Evolutionary conservation across 2,329 filamentous ascomycete species (phyloP).

Genomic region (Aspergillus sp.): DNA sequence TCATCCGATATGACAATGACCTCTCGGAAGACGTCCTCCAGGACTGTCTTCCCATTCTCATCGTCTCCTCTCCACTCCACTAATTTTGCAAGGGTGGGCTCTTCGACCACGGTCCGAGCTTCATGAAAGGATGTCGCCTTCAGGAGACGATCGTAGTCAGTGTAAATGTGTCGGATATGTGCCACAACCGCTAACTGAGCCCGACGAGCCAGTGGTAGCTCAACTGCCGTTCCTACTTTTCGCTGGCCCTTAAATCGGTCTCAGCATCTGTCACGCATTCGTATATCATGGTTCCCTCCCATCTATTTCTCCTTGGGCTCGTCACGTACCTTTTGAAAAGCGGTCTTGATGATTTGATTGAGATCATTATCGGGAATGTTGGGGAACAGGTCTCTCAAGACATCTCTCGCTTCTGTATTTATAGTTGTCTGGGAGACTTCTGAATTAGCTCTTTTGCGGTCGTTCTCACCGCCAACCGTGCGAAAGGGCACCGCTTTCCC

Average conservation of each 20-base stretch:
- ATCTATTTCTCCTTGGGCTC: background rate
- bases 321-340: slow-evolving; percentile 58
- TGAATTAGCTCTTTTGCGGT: slow-evolving; percentile 28
- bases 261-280: slow-evolving; percentile 21
- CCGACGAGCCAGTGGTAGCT: slow-evolving; percentile 57
- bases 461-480: slow-evolving; percentile 28
- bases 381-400: slow-evolving; percentile 64
- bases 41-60: slow-evolving; percentile 53
- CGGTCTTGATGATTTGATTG: slow-evolving; percentile 59
- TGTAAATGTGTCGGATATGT: slow-evolving; percentile 64
- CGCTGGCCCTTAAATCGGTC: slow-evolving; percentile 49
- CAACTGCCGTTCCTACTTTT: slow-evolving; percentile 59
- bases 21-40: slow-evolving; percentile 65
- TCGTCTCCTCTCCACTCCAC: slow-evolving; percentile 65
- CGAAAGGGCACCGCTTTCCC: slow-evolving; percentile 50
- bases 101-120: slow-evolving; percentile 58
- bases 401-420: slow-evolving; percentile 59
- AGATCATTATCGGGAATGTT: slow-evolving; percentile 62
- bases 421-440: slow-evolving; percentile 49
- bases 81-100: slow-evolving; percentile 57
- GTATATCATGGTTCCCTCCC: background rate
- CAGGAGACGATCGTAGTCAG: slow-evolving; percentile 62
- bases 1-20: slow-evolving; percentile 66
- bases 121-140: slow-evolving; percentile 56
- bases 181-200: slow-evolving; percentile 64